phyloP scores from a whole-genome alignment of 345 rosid species.

The Aurinia saxatilis region DNA sequence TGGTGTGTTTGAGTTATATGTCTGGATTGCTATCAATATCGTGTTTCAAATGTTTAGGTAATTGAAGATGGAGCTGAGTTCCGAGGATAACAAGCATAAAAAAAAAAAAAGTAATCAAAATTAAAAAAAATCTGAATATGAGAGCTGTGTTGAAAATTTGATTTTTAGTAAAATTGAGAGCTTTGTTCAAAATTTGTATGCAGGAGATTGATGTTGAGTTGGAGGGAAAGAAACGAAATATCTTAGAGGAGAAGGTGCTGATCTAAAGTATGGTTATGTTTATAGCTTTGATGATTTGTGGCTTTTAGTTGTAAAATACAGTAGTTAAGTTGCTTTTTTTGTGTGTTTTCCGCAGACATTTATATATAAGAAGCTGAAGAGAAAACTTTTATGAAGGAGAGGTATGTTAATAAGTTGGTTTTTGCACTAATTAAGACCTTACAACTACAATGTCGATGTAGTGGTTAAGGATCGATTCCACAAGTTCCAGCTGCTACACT shows the following conservation, averaged over 20 bases:
- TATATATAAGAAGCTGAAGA: constrained; percentile 65
- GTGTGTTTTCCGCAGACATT: constrained; percentile 28
- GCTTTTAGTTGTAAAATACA: constrained; percentile 8
- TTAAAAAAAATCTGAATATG: no score
- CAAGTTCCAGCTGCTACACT: no score
- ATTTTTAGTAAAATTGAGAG: background rate
- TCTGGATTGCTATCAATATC: background rate
- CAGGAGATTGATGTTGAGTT: constrained; percentile 52
- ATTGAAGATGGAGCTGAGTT: constrained; percentile 30
- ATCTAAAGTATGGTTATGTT: constrained; percentile 42
- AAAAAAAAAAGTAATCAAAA: no score
- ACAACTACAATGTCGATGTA: no score
- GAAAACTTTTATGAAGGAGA: no score
- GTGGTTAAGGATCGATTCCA: no score
- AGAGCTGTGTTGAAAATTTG: no score
- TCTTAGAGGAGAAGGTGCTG: constrained; percentile 65
- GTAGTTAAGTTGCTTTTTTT: background rate
- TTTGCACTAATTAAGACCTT: no score
- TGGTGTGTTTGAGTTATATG: background rate
- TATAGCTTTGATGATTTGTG: background rate
- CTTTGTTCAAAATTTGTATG: constrained; percentile 15
- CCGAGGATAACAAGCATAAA: no score
- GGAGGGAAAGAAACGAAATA: constrained; percentile 51
- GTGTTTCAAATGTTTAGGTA: background rate
- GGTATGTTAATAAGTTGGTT: no score